Evolutionary conservation across 306 rosid genomes (phyloP).

Genomic region (Astragalus membranaceus): DNA sequence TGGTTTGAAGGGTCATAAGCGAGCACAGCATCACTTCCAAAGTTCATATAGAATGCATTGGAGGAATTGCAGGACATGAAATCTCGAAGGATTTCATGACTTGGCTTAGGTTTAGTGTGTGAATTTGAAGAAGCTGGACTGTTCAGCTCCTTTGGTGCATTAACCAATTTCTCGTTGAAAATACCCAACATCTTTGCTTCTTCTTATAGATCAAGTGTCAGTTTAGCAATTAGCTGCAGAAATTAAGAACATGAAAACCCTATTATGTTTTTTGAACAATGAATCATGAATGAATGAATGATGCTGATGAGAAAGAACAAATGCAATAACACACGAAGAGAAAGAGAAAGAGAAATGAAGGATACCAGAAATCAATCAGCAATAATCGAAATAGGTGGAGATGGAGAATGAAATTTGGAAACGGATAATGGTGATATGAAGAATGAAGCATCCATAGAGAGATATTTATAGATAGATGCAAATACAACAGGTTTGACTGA

Average conservation of each 20-base stretch:
- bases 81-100: constrained; percentile 42
- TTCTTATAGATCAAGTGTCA: neutral
- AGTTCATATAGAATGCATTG: constrained; percentile 46
- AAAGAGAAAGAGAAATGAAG: neutral
- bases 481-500: neutral
- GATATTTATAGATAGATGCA: constrained; percentile 19
- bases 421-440: constrained; percentile 17
- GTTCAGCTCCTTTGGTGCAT: constrained; percentile 82
- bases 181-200: constrained; percentile 62
- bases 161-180: constrained; percentile 66
- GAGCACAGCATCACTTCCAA: constrained; percentile 46
- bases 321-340: neutral
- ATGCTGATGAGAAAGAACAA: neutral
- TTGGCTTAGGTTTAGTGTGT: constrained; percentile 40
- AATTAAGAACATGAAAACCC: neutral
- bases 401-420: constrained; percentile 3
- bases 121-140: constrained; percentile 59
- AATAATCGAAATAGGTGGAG: neutral
- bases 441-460: neutral
- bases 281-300: neutral
- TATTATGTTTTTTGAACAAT: neutral
- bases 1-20: constrained; percentile 44
- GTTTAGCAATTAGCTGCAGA: constrained; percentile 17
- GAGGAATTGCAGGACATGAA: constrained; percentile 47
- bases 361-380: constrained; percentile 15